These are phyloP conservation scores for Calonectria pseudoturangicola DNA, from an alignment of 2,329 filamentous ascomycete genomes.

Conservation along the genomic window DNA sequence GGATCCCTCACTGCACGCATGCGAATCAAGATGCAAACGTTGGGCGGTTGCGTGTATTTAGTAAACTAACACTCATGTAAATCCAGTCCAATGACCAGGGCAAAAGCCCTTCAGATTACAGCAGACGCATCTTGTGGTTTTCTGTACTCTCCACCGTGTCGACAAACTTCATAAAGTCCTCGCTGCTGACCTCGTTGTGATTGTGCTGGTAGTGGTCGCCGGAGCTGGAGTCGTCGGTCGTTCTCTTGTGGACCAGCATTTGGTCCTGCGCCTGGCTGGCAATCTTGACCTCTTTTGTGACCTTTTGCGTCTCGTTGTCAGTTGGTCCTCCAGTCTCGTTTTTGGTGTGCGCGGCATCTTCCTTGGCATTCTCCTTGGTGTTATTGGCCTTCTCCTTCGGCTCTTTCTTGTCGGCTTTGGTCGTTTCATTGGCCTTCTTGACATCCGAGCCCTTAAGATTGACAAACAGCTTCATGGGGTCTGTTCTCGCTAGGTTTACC, in stretches of 20 bases:
- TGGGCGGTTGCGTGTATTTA: too few relatives aligned
- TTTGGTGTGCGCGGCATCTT: not conserved
- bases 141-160: not conserved
- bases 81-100: too few relatives aligned
- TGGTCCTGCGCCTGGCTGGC: not conserved
- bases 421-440: too few relatives aligned
- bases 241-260: not conserved
- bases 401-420: too few relatives aligned
- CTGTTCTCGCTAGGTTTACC: too few relatives aligned
- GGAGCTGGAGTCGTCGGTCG: not conserved
- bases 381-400: not conserved
- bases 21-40: too few relatives aligned
- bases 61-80: too few relatives aligned
- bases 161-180: conserved; percentile 9
- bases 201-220: not conserved
- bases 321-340: not conserved
- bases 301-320: not conserved
- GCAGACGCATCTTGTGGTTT: too few relatives aligned
- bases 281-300: not conserved
- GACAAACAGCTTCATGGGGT: too few relatives aligned
- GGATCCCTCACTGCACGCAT: too few relatives aligned
- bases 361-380: not conserved
- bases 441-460: too few relatives aligned
- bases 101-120: too few relatives aligned
- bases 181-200: not conserved